Base-by-base conservation (phyloP, 257 asterid genomes). In the Agastache rugosa region DNA sequence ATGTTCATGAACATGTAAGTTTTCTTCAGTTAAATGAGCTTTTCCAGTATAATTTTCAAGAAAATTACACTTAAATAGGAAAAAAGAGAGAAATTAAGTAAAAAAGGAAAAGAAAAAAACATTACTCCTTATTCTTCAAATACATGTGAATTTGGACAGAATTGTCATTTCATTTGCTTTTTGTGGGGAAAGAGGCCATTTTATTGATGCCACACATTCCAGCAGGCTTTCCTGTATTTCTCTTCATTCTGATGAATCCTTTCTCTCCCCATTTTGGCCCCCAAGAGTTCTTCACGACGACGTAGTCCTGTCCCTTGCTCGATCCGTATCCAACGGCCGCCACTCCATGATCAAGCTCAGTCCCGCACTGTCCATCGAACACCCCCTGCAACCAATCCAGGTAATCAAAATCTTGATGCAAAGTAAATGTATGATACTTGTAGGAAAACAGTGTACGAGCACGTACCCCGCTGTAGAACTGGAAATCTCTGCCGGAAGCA, bases 401-500 rank as follows among this genome's bases (percentile, higher is more conserved):
- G 20, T 31, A 34, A 54, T 34, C 39, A 63, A 12, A 53, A 41
- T 60, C 62, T 37, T 23, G 11, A 45, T 34, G 1, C 4, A 45
- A 42, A 44, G 29, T 25, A 25, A 1, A 9, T 39, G 29, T 17
- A 56, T 15, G 59, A 8, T 16, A 55, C 31, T 59, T 27, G 50
- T 20, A 11, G 34, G 39, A 16, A 11, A 35, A 65, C 6, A 63
- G 29, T 31, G 20, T 17, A 6, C 14, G 27, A 5, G 15, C 17
- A 62, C 80, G 62, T 80, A 90, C 96, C 83, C 90, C 93, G 25
- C 83, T 85, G 82, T 87, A 91, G 85, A 89, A 89, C 62, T 89
- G 97, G 73, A 91, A 86, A 63, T 83, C 96, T 81, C 85, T 77
- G 6, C 88, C 90, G 20, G 93, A 83, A 80, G 97, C 97, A 31